These are phyloP conservation scores for Aspergillus leporis DNA, from an alignment of 495 filamentous ascomycete species.

Conservation along the genomic window DNA sequence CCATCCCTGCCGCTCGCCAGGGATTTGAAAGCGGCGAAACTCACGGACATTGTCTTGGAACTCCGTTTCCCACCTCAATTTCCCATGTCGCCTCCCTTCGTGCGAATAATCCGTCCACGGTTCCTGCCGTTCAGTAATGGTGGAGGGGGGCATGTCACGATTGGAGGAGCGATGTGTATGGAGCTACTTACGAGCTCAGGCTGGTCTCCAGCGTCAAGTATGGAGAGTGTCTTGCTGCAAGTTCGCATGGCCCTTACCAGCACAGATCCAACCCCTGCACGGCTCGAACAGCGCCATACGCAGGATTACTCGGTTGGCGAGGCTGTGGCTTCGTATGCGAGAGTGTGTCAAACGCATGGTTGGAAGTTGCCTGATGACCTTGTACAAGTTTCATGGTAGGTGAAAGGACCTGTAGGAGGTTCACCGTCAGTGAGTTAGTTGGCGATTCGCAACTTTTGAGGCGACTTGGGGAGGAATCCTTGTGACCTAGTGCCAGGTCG, in stretches of 20 bases:
- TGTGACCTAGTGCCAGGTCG: no score
- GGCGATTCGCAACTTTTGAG: no score
- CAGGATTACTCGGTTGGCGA: slow-evolving; percentile 67
- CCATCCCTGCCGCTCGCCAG: slow-evolving; percentile 63
- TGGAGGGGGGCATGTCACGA: slow-evolving; percentile 86
- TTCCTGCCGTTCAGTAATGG: slow-evolving; percentile 70
- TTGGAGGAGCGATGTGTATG: slow-evolving; percentile 90
- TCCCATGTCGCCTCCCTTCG: slow-evolving; percentile 80
- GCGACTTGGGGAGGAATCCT: background rate
- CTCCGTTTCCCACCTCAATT: slow-evolving; percentile 74
- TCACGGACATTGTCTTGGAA: slow-evolving; percentile 75
- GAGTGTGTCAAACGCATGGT: slow-evolving; percentile 69
- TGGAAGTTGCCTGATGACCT: slow-evolving; percentile 39
- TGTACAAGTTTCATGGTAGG: slow-evolving; percentile 23
- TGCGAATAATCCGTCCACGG: slow-evolving; percentile 79
- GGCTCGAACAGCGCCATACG: slow-evolving; percentile 42
- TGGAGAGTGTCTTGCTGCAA: slow-evolving; percentile 83
- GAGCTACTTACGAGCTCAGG: slow-evolving; percentile 83
- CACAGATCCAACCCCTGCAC: slow-evolving; percentile 69
- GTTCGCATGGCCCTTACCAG: slow-evolving; percentile 75
- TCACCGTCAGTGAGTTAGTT: no score
- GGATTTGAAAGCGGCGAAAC: slow-evolving; percentile 65
- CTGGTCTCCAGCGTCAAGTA: slow-evolving; percentile 70
- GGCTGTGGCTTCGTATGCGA: slow-evolving; percentile 69
- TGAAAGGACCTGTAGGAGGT: background rate